Evolutionary conservation across 768 basidiomycete species (phyloP).

Genomic region (Amylocystis lapponica): DNA sequence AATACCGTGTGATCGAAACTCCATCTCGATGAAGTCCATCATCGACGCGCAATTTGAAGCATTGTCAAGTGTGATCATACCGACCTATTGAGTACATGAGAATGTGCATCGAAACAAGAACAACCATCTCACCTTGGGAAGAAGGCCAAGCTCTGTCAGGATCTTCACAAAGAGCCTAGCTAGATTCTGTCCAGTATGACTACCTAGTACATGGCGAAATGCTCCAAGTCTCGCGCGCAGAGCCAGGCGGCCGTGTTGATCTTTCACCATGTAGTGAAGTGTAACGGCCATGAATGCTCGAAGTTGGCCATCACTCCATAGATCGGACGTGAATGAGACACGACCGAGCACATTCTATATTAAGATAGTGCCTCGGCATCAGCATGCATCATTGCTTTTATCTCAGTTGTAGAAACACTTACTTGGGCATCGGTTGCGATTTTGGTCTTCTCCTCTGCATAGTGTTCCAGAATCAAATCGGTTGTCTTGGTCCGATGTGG

Average conservation of each 20-base stretch:
- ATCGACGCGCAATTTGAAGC: conserved; percentile 20
- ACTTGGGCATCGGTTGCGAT: not conserved
- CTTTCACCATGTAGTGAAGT: conserved; percentile 30
- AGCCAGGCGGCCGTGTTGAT: conserved; percentile 8
- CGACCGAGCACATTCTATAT: conserved; percentile 7
- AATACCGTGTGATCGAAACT: conserved; percentile 6
- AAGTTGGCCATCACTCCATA: conserved; percentile 29
- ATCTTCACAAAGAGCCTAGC: conserved; percentile 23
- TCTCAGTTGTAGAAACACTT: not conserved
- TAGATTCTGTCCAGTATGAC: conserved; percentile 35
- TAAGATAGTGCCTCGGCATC: not conserved
- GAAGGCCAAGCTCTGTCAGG: conserved; percentile 21
- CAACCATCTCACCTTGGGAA: conserved; percentile 10
- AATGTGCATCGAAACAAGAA: conserved; percentile 17
- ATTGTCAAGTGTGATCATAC: too few relatives aligned
- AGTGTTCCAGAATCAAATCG: conserved; percentile 1
- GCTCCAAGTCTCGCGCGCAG: conserved; percentile 31
- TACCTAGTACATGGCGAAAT: conserved; percentile 31
- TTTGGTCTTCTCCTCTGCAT: not conserved
- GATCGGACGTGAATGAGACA: too few relatives aligned
- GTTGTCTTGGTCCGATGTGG: conserved; percentile 1
- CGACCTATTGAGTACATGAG: conserved; percentile 20
- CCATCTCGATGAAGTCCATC: conserved; percentile 12
- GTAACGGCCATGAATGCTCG: conserved; percentile 37
- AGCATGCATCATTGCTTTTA: not conserved